Evolutionary conservation across 2,329 filamentous ascomycete genomes (phyloP).

Genomic region (Cryphonectria naterciae): DNA sequence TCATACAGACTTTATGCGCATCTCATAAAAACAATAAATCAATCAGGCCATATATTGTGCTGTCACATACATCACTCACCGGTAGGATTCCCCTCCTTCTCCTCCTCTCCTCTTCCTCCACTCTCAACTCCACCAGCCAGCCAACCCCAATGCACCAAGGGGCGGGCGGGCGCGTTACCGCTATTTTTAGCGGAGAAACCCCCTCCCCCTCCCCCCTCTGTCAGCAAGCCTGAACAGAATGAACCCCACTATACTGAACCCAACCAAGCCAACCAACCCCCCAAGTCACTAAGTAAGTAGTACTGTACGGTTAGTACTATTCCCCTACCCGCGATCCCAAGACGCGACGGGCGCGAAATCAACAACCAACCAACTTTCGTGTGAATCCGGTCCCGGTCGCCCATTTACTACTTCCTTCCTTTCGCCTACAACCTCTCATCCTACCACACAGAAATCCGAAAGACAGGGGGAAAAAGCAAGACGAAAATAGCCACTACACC

Average conservation of each 20-base stretch:
- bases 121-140: background rate
- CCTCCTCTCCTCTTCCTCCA: background rate
- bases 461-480: background rate
- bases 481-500: slow-evolving; percentile 2
- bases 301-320: background rate
- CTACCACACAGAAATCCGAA: background rate
- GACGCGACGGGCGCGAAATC: background rate
- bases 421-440: background rate
- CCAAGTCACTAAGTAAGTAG: no score
- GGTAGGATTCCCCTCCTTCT: background rate
- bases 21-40: background rate
- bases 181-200: background rate
- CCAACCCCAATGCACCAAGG: background rate
- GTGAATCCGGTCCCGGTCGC: no score
- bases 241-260: background rate
- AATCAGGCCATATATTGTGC: background rate
- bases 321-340: background rate
- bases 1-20: background rate
- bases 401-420: background rate
- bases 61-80: background rate
- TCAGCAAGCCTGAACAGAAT: background rate
- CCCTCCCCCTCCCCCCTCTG: background rate
- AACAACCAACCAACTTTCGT: background rate
- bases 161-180: background rate
- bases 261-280: no score